Percentiles rank a stretch among this genome's conserved stretches.
Conservation (phyloP, 2,329 filamentous ascomycete genomes). For the Cercospora sp. region DNA sequence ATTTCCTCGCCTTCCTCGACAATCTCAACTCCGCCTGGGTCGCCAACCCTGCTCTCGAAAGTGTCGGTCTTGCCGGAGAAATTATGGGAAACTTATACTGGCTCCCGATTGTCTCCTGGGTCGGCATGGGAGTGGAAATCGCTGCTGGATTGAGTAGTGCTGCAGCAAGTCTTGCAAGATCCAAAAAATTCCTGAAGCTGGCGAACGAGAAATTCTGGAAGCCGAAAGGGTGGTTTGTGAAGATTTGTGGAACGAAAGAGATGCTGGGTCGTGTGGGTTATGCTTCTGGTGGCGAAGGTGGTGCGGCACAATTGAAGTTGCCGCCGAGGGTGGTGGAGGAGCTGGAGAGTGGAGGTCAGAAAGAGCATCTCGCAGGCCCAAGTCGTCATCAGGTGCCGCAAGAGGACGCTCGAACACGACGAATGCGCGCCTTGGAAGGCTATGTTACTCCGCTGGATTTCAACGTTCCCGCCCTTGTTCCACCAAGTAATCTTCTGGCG, state of each 20-base stretch:
- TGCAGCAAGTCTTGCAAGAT: slow-evolving; percentile 13
- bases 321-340: neutral
- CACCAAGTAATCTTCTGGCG: slow-evolving; percentile 21
- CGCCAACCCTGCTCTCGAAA: slow-evolving; percentile 33
- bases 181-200: slow-evolving; percentile 15
- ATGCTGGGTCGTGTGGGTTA: slow-evolving; percentile 17
- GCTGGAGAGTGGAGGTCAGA: neutral
- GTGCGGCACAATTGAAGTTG: neutral
- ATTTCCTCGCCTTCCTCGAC: slow-evolving; percentile 36
- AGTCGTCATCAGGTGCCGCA: neutral
- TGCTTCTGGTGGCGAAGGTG: neutral
- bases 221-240: slow-evolving; percentile 8
- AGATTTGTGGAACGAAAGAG: slow-evolving; percentile 8
- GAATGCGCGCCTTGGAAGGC: slow-evolving; percentile 26
- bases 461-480: slow-evolving; percentile 20
- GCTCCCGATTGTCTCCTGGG: slow-evolving; percentile 26
- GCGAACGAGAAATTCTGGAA: slow-evolving; percentile 15
- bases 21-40: slow-evolving; percentile 35
- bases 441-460: slow-evolving; percentile 30
- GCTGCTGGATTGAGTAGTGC: slow-evolving; percentile 17
- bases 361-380: neutral
- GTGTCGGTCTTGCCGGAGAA: slow-evolving; percentile 26
- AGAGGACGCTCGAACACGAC: slow-evolving; percentile 27
- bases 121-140: slow-evolving; percentile 28
- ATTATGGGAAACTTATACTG: slow-evolving; percentile 28